Base-by-base conservation (phyloP, 306 rosid genomes). In the Crataegus laevigata region DNA sequence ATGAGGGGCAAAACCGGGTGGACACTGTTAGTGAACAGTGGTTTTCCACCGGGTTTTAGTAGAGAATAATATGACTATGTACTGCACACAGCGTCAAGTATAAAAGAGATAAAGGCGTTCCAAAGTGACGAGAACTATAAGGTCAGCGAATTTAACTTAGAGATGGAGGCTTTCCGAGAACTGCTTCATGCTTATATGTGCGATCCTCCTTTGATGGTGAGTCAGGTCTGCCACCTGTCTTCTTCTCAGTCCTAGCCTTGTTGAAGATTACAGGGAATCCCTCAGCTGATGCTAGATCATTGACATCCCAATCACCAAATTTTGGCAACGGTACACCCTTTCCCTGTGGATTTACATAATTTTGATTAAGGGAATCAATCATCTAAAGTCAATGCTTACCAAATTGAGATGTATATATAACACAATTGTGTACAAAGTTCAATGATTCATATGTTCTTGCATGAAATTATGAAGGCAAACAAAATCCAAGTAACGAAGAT, bases 221-320 rank as follows among this genome's bases (percentile, higher is more conserved):
- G 29, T 84, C 85, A 66, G 75, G 57, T 74, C 85, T 72, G 26
- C 83, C 83, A 71, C 88, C 90, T 1, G 79, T 77, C 86, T 78
- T 90, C 79, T 74, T 90, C 85, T 92, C 97, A 64, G 86, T 82
- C 73, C 92, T 80, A 32, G 96, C 93, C 84, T 90, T 90, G 79
- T 84, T 92, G 82, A 92, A 90, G 81, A 92, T 90, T 9, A 83
- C 92, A 0, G 97, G 85, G 87, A 90, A 92, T 34, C 93, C 92
- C 79, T 85, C 93, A 9, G 93, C 96, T 0, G 97, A 88, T 32
- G 97, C 82, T 3, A 92, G 93, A 71, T 92, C 92, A 63, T 87
- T 92, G 66, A 90, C 93, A 66, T 92, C 92, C 97, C 97, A 92
- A 66, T 90, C 97, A 40, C 96, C 96, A 69, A 92, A 92, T 86